phyloP scores from a whole-genome alignment of 2,329 filamentous ascomycete genomes.

The Scytalidium sp. region DNA sequence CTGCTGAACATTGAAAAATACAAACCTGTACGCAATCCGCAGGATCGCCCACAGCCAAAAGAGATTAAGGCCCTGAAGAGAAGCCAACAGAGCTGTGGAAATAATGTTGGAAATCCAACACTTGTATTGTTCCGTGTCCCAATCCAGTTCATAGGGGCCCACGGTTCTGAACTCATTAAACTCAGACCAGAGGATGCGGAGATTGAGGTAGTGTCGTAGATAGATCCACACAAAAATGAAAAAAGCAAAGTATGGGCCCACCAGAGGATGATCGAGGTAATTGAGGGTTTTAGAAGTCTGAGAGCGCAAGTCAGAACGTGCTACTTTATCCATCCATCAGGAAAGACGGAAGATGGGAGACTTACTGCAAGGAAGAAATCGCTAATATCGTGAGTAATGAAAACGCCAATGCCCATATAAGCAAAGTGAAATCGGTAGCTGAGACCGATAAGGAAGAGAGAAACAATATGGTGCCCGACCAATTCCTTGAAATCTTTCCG shows the following conservation, averaged over 20 bases:
- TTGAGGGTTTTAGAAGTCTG: conserved; percentile 89
- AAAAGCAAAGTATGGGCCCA: conserved; percentile 78
- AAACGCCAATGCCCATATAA: conserved; percentile 89
- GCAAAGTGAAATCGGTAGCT: conserved; percentile 97
- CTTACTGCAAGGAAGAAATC: conserved; percentile 93
- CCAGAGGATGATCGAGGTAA: conserved; percentile 77
- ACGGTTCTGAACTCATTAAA: conserved; percentile 73
- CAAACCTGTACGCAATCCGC: conserved; percentile 70
- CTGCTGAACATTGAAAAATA: conserved; percentile 56
- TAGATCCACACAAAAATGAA: conserved; percentile 89
- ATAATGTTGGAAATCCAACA: conserved; percentile 68
- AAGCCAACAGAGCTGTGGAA: conserved; percentile 59
- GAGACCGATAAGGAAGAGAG: conserved; percentile 74
- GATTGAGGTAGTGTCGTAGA: conserved; percentile 80
- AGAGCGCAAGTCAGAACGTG: conserved; percentile 5
- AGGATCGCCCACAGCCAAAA: conserved; percentile 81
- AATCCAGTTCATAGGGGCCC: conserved; percentile 73
- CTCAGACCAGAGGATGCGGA: conserved; percentile 71
- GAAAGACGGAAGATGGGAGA: conserved; percentile 10
- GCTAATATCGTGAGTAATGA: conserved; percentile 90
- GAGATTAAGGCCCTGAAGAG: conserved; percentile 71
- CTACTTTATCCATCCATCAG: neutral
- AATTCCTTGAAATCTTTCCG: conserved; percentile 95
- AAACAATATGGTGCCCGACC: conserved; percentile 88
- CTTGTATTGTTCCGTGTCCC: conserved; percentile 76